These are phyloP conservation scores for Globisporangium megalacanthum DNA, from an alignment of 352 stramenopile species.

Conservation along the genomic window DNA sequence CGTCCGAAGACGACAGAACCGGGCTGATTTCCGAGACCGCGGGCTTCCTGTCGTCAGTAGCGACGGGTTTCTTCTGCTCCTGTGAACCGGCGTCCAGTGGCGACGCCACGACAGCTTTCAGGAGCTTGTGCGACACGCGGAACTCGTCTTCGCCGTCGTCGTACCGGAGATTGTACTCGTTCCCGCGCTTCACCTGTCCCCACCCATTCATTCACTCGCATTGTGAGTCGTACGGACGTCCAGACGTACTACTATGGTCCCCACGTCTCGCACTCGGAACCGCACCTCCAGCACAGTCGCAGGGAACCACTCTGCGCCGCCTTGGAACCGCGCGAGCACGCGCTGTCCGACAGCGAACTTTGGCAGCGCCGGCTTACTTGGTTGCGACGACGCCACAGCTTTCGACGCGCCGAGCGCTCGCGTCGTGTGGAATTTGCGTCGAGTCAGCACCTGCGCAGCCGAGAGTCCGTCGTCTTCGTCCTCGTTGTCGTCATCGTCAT, in stretches of 20 bases:
- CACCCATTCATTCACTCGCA: too few species aligned
- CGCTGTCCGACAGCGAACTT: constrained; percentile 33
- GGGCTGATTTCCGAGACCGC: neutral
- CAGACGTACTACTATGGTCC: too few species aligned
- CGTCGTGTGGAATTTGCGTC: constrained; percentile 56
- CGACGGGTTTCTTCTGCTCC: neutral
- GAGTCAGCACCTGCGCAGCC: constrained; percentile 56
- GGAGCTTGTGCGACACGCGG: constrained; percentile 50
- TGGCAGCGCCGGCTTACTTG: constrained; percentile 7
- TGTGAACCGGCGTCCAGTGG: neutral
- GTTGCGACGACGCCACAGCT: constrained; percentile 12
- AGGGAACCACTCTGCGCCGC: constrained; percentile 55
- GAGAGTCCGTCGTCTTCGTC: constrained; percentile 55
- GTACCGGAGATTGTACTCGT: constrained; percentile 71
- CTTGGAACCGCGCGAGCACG: constrained; percentile 58
- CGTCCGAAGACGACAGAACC: constrained; percentile 4
- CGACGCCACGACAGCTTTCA: constrained; percentile 16
- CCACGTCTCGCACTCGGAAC: neutral
- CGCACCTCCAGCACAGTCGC: constrained; percentile 54
- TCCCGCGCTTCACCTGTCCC: constrained; percentile 41
- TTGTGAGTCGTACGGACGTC: neutral
- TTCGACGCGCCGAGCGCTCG: constrained; percentile 30
- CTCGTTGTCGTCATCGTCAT: constrained; percentile 30
- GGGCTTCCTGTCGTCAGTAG: neutral
- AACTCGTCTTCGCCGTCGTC: constrained; percentile 75